phyloP scores from a whole-genome alignment of 2,329 filamentous ascomycete species.

The Ilyonectria robusta region DNA sequence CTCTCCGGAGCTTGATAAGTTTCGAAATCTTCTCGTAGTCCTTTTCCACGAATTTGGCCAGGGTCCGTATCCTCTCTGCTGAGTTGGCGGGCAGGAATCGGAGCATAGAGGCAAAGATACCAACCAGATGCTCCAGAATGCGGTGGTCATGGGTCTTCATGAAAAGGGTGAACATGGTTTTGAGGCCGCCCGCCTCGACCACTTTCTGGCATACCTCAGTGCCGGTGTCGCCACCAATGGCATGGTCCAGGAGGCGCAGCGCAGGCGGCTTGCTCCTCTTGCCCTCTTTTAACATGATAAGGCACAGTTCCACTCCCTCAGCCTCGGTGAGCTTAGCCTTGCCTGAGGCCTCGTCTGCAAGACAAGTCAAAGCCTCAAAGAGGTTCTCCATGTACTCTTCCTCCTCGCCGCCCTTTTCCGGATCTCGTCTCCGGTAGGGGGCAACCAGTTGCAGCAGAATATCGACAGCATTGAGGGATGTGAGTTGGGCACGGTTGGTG shows the following conservation, averaged over 20 bases:
- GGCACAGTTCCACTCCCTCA: constrained; percentile 90
- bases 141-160: constrained; percentile 83
- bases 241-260: constrained; percentile 88
- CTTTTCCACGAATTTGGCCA: constrained; percentile 97
- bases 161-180: constrained; percentile 88
- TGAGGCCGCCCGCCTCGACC: constrained; percentile 87
- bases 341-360: constrained; percentile 81
- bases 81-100: constrained; percentile 84
- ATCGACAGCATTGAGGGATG: constrained; percentile 80
- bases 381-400: constrained; percentile 96
- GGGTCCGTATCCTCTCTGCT: constrained; percentile 81
- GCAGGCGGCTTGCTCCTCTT: constrained; percentile 86
- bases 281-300: constrained; percentile 93
- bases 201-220: constrained; percentile 79
- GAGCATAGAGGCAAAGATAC: constrained; percentile 87
- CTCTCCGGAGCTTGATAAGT: constrained; percentile 78
- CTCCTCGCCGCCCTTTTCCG: constrained; percentile 86
- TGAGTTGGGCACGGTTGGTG: constrained; percentile 75
- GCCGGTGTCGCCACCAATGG: constrained; percentile 66
- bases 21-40: constrained; percentile 88
- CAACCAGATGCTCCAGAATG: constrained; percentile 83
- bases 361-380: constrained; percentile 87
- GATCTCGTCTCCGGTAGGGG: constrained; percentile 88
- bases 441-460: constrained; percentile 86
- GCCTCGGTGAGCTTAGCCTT: constrained; percentile 89